Conservation (phyloP, 2,329 filamentous ascomycete species). For the Calonectria pseudoturangicola region DNA sequence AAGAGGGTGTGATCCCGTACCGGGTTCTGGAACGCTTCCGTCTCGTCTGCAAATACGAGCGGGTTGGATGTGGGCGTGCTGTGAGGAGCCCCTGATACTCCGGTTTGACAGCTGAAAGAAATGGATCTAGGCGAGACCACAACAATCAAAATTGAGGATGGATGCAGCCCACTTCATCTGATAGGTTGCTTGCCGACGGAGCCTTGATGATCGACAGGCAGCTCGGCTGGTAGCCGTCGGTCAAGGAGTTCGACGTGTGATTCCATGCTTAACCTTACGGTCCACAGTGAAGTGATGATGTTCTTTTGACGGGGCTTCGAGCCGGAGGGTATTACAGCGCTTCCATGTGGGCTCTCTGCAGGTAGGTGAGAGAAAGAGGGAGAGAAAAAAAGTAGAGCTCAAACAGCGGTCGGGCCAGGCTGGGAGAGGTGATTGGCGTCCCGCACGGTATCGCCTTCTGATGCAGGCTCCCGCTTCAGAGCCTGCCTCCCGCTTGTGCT, state of each 20-base stretch:
- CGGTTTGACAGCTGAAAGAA: constrained; percentile 43
- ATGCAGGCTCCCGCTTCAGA: constrained; percentile 57
- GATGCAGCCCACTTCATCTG: constrained; percentile 44
- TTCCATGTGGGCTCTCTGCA: constrained; percentile 48
- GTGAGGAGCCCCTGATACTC: constrained; percentile 16
- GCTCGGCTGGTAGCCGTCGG: constrained; percentile 40
- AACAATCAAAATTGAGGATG: constrained; percentile 53
- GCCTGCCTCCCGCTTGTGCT: constrained; percentile 51
- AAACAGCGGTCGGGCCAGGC: constrained; percentile 46
- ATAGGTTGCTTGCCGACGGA: constrained; percentile 41
- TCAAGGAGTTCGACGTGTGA: constrained; percentile 51
- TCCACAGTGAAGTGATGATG: constrained; percentile 48
- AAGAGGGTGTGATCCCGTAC: constrained; percentile 43
- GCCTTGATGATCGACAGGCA: constrained; percentile 44
- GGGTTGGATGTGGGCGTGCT: constrained; percentile 29
- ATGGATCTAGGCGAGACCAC: constrained; percentile 39
- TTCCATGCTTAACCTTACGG: constrained; percentile 46
- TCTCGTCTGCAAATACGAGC: constrained; percentile 42
- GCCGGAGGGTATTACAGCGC: constrained; percentile 34
- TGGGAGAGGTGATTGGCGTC: constrained; percentile 46
- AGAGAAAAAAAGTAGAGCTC: constrained; percentile 41
- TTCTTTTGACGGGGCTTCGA: constrained; percentile 38
- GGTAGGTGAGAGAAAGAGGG: background rate
- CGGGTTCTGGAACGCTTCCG: constrained; percentile 52
- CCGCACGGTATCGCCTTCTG: constrained; percentile 52